phyloP scores from a whole-genome alignment of 306 rosid genomes.

The Malus sylvestris region DNA sequence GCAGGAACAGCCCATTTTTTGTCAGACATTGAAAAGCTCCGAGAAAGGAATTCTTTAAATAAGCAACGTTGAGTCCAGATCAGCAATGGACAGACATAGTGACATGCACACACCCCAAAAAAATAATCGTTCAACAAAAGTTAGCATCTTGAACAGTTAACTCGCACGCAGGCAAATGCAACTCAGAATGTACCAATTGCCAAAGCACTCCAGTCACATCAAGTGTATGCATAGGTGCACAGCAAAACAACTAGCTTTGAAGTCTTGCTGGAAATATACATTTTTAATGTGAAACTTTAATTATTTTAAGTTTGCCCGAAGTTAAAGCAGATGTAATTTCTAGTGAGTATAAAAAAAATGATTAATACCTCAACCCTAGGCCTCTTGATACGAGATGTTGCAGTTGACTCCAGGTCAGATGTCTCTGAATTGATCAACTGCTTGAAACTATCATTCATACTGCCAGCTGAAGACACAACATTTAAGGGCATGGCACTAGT shows the following conservation, averaged over 20 bases:
- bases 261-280: neutral
- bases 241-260: neutral
- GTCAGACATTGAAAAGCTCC: neutral
- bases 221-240: neutral
- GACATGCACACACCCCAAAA: neutral
- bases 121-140: neutral
- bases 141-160: neutral
- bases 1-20: neutral
- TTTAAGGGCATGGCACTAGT: slow-evolving; percentile 69
- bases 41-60: neutral
- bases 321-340: neutral
- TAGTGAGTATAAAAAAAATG: neutral
- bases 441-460: slow-evolving; percentile 54
- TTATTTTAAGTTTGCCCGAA: neutral
- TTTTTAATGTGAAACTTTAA: neutral
- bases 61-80: neutral
- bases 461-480: slow-evolving; percentile 58
- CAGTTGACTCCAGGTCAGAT: slow-evolving; percentile 70
- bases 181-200: neutral
- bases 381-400: slow-evolving; percentile 66
- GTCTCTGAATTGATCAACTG: slow-evolving; percentile 46
- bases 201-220: neutral
- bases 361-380: slow-evolving; percentile 59
- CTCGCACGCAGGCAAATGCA: neutral
- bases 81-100: neutral